Conservation (phyloP, 805 yeast genomes). For the Kodamaea neixiangensis region DNA sequence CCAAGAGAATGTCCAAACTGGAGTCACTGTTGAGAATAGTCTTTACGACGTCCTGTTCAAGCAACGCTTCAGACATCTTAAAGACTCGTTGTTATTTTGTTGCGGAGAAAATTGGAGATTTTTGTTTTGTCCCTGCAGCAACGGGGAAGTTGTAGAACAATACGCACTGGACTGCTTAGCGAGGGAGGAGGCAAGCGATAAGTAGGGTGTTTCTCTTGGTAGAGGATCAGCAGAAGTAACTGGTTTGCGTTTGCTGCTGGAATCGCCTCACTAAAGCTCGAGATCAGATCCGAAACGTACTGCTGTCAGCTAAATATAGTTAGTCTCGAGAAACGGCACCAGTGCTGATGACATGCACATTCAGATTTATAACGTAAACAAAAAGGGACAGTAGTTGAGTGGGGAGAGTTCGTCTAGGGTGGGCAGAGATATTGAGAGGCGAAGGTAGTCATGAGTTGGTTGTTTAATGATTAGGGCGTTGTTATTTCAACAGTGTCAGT, state of each 20-base stretch:
- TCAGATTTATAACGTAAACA: neutral
- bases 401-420: neutral
- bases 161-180: neutral
- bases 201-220: neutral
- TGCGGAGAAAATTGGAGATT: slow-evolving; percentile 4
- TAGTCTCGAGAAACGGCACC: neutral
- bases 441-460: too few relatives aligned
- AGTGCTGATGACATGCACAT: neutral
- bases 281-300: neutral
- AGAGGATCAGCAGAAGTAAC: too few relatives aligned
- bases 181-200: neutral
- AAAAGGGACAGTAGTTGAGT: neutral
- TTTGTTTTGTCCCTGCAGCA: neutral
- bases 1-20: slow-evolving; percentile 71
- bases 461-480: too few relatives aligned
- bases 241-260: too few relatives aligned
- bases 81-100: slow-evolving; percentile 2
- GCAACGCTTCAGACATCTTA: slow-evolving; percentile 10
- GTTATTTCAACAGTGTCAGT: too few relatives aligned
- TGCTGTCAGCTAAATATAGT: neutral
- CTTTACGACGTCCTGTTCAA: slow-evolving; percentile 50
- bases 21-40: slow-evolving; percentile 66
- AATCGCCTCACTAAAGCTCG: too few relatives aligned
- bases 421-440: too few relatives aligned
- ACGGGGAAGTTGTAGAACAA: neutral